Conservation (phyloP, 2,329 filamentous ascomycete genomes). For the Fulvia fulva region DNA sequence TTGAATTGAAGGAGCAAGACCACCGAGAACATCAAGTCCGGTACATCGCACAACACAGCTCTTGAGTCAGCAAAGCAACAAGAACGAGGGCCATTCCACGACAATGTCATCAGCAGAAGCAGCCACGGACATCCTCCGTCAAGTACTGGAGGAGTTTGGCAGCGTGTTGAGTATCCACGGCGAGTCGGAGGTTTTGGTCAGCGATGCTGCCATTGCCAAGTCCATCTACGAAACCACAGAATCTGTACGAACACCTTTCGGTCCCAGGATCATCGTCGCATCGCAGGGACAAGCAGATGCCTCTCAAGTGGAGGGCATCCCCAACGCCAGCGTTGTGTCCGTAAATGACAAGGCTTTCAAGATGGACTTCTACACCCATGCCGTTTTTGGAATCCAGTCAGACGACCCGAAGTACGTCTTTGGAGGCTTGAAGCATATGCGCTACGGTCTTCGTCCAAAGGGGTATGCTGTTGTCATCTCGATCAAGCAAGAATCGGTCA, state of each 20-base stretch:
- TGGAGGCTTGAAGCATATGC: slow-evolving; percentile 23
- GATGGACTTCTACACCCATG: slow-evolving; percentile 29
- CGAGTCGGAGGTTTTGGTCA: slow-evolving; percentile 22
- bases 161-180: neutral
- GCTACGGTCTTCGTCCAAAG: slow-evolving; percentile 26
- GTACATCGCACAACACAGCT: neutral
- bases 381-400: slow-evolving; percentile 21
- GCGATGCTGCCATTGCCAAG: slow-evolving; percentile 20
- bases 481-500: slow-evolving; percentile 19
- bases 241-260: slow-evolving; percentile 24
- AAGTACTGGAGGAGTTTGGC: neutral
- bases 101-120: neutral
- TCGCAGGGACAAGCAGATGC: slow-evolving; percentile 13
- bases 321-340: slow-evolving; percentile 15
- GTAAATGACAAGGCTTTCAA: slow-evolving; percentile 12
- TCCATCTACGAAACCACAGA: slow-evolving; percentile 19
- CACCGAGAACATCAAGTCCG: neutral
- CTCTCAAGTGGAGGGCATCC: slow-evolving; percentile 6
- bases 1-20: no score
- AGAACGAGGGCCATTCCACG: neutral
- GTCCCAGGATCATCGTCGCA: slow-evolving; percentile 24
- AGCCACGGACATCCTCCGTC: neutral
- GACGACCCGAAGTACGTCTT: slow-evolving; percentile 26
- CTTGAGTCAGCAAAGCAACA: neutral
- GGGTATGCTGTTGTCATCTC: slow-evolving; percentile 26